Conservation (phyloP, 2,329 filamentous ascomycete genomes). For the Aspergillus fumigatus region DNA sequence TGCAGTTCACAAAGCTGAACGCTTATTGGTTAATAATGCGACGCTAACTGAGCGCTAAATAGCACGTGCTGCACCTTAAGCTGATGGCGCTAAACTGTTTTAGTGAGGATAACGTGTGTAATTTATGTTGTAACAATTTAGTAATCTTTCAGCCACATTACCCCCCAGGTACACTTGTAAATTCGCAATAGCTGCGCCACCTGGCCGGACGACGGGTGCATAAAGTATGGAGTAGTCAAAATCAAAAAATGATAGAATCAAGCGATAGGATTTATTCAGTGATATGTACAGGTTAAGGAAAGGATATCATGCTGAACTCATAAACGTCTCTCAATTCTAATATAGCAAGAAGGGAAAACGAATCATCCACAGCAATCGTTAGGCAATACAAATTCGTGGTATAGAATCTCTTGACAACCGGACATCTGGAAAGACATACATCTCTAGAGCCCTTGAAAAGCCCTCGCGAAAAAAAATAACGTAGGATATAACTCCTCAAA, state of each 20-base stretch:
- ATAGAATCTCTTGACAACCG: slow-evolving; percentile 12
- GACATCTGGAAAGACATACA: slow-evolving; percentile 10
- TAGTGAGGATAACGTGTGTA: not conserved
- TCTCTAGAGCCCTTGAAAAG: slow-evolving; percentile 5
- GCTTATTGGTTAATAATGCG: not conserved
- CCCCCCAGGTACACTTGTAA: not conserved
- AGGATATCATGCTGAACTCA: not conserved
- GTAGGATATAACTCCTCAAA: slow-evolving; percentile 9
- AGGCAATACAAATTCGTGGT: slow-evolving; percentile 22
- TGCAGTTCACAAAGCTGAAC: not conserved
- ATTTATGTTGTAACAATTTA: not conserved
- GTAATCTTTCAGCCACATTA: not conserved
- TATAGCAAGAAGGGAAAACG: slow-evolving; percentile 2
- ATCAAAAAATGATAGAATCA: not conserved
- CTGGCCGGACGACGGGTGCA: not conserved
- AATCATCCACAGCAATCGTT: slow-evolving; percentile 18
- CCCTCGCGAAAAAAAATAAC: slow-evolving; percentile 13
- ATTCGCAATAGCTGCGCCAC: not conserved
- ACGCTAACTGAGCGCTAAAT: not conserved
- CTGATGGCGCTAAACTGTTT: not conserved
- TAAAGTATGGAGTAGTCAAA: not conserved
- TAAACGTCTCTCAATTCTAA: slow-evolving; percentile 9
- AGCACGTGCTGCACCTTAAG: not conserved
- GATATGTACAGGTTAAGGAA: not conserved
- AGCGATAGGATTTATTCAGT: not conserved